Evolutionary conservation across 108 stramenopile species (phyloP), one percentile per base, ranked within the genome.

Genomic region (Cyclotella distinguenda): DNA sequence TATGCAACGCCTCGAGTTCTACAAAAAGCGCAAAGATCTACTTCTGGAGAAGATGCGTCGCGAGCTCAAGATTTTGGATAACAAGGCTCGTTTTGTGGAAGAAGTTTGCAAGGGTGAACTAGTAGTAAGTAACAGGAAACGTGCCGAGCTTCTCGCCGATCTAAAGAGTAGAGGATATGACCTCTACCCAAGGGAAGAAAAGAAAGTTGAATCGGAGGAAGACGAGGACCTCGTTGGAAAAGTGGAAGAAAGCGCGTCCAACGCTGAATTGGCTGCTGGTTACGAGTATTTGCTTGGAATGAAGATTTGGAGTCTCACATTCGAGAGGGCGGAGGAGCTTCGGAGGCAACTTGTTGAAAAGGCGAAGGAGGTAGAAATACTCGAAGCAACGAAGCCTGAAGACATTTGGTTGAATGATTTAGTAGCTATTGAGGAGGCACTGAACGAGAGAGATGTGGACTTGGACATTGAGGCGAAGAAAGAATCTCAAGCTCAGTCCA

Each of bases 201-300:
- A 71, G 32, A 68, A 80, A 4, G 8, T 26, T 34, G 55, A 49
- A 9, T 11, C 39, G 19, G 61, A 64, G 1, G 78, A 78, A 1
- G 85, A 82, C 22, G 84, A 72, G 11, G 88, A 82, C 15, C 87
- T 83, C 6, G 85, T 80, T 5, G 83, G 83, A 26, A 62, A 53
- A 10, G 72, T 59, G 6, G 84, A 83, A 23, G 84, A 85, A 11
- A 80, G 77, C 18, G 39, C 70, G 18, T 68, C 84, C 22, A 76
- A 73, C 47, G 64, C 79, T 32, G 78, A 84, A 28, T 83, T 97
- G 27, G 84, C 91, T 21, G 88, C 86, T 57, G 99, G 99, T 0
- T 99, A 98, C 74, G 96, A 99, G 67, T 99, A 99, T 82, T 83
- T 99, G 25, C 88, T 99, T 27, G 91, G 94, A 44, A 95, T 99